phyloP scores from a whole-genome alignment of 805 yeast species.

The Soucietia sequanensis region DNA sequence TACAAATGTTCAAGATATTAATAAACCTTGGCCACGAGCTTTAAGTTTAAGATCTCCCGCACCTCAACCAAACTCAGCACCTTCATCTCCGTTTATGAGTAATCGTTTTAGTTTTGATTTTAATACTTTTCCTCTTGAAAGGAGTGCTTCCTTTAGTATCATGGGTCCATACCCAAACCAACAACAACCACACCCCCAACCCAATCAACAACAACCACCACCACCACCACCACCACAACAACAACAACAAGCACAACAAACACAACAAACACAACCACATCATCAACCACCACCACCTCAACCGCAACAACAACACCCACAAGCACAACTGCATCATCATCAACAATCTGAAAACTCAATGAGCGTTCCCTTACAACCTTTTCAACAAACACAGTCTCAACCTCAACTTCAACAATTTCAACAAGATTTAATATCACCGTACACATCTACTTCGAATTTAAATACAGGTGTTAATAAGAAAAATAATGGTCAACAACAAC shows the following conservation, averaged over 20 bases:
- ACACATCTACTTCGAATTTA: no score
- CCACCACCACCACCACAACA: slow-evolving; percentile 3
- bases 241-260: slow-evolving; percentile 4
- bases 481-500: neutral
- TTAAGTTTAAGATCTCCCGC: slow-evolving; percentile 8
- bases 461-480: neutral
- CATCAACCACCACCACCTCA: slow-evolving; percentile 2
- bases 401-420: slow-evolving; percentile 3
- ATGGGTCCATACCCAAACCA: slow-evolving; percentile 1
- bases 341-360: slow-evolving; percentile 5
- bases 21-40: slow-evolving; percentile 6
- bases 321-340: slow-evolving; percentile 3
- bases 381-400: slow-evolving; percentile 1
- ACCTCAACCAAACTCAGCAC: slow-evolving; percentile 11
- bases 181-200: neutral
- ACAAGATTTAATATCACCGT: slow-evolving; percentile 4
- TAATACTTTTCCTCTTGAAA: slow-evolving; percentile 8
- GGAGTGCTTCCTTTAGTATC: slow-evolving; percentile 5
- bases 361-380: slow-evolving; percentile 2
- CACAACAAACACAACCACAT: slow-evolving; percentile 5
- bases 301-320: slow-evolving; percentile 2
- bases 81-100: slow-evolving; percentile 16
- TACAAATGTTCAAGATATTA: neutral
- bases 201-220: slow-evolving; percentile 1
- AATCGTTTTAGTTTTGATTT: slow-evolving; percentile 17